Evolutionary conservation across 2,329 filamentous ascomycete species (phyloP).

Genomic region (Calonectria henricotiae): DNA sequence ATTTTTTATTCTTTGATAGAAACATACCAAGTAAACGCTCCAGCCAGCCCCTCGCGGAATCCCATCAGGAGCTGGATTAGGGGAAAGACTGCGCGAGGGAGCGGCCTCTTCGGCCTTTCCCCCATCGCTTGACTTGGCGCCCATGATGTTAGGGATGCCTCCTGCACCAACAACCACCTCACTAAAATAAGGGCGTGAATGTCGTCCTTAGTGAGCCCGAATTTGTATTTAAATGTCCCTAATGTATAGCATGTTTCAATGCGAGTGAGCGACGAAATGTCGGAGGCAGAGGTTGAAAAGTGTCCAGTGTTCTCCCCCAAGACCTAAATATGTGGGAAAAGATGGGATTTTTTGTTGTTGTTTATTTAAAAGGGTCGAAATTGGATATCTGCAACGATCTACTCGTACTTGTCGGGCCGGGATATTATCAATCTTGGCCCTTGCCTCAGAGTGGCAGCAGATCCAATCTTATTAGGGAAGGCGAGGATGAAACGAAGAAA

Average conservation of each 20-base stretch:
- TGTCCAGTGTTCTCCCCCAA: background rate
- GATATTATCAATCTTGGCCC: background rate
- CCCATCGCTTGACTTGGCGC: background rate
- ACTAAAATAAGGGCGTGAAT: background rate
- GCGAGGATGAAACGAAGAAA: background rate
- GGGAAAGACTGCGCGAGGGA: background rate
- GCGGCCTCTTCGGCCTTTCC: slow-evolving; percentile 21
- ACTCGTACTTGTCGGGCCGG: background rate
- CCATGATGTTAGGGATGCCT: slow-evolving; percentile 11
- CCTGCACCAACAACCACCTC: background rate
- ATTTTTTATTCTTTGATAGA: background rate
- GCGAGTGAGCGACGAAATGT: background rate
- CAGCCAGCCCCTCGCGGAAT: slow-evolving; percentile 17
- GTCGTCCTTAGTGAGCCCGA: background rate
- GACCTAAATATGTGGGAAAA: background rate
- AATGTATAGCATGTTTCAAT: background rate
- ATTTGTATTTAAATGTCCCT: background rate
- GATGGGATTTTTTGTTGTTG: background rate
- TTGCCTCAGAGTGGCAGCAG: background rate
- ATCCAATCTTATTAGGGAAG: background rate
- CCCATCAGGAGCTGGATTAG: slow-evolving; percentile 8
- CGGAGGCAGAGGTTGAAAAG: background rate
- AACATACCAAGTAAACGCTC: slow-evolving; percentile 47
- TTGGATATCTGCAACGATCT: background rate
- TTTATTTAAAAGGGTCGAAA: background rate